A percentile compares a stretch with the other conserved stretches of the same genome.
Evolutionary conservation across 139 green algal genomes (phyloP).

Genomic region (Haematococcus lacustris): DNA sequence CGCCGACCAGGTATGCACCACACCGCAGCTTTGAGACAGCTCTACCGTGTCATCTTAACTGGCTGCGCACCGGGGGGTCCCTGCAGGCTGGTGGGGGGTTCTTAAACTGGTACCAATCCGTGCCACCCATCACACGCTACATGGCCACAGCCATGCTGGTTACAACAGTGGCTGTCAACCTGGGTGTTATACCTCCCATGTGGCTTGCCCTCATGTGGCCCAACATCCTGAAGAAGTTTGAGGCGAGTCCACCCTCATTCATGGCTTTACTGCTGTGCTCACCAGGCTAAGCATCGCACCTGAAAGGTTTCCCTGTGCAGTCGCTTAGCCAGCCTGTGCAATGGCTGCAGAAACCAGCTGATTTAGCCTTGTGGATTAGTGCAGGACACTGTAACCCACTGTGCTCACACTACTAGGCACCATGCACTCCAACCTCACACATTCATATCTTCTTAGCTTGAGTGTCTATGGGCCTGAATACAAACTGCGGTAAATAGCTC

Average conservation of each 20-base stretch:
- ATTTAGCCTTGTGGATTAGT: no score
- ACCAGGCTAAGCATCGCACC: no score
- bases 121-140: conserved; percentile 48
- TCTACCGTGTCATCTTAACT: no score
- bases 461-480: no score
- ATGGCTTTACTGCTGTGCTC: no score
- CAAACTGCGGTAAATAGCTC: neutral
- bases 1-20: no score
- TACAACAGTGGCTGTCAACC: neutral
- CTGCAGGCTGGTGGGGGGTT: no score
- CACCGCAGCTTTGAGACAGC: no score
- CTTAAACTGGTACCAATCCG: conserved; percentile 30
- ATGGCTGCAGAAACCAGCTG: neutral
- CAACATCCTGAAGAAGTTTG: conserved; percentile 39
- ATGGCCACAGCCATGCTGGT: conserved; percentile 34
- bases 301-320: no score
- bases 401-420: neutral
- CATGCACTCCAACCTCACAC: neutral
- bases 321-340: neutral
- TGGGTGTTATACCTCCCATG: conserved; percentile 24
- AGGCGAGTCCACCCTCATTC: conserved; percentile 22
- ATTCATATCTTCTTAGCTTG: no score
- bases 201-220: conserved; percentile 29
- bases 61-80: no score
- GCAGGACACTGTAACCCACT: neutral